Base-by-base conservation (phyloP, 257 asterid species). In the Solanum dulcamara region DNA sequence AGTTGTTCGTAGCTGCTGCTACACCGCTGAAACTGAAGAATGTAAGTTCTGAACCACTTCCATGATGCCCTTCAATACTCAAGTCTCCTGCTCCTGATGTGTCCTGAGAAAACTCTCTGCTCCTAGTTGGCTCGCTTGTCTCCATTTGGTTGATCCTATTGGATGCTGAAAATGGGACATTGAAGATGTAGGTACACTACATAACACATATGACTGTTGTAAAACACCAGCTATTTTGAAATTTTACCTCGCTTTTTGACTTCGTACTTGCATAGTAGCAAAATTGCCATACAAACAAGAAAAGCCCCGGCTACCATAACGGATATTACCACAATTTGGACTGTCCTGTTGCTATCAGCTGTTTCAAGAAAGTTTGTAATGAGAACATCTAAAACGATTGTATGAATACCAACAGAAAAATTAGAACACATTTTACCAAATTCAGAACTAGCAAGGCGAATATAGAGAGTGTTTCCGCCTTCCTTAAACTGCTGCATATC, bases 1-100 rank as follows among this genome's bases (percentile, higher is more conserved):
- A 96, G 81, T 93, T 90, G 84, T 88, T 70, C 1, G 99, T 93
- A n/a, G 98, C 97, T n/a, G 88, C 88, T 57, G 89, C 93, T 42
- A 96, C 86, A 82, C 83, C 51, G 85, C 81, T 86, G 89, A 94
- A 93, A 84, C 85, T 91, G 92, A 85, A 91, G 89, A 92, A 85
- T 14, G 92, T 72, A 24, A 93, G 86, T 67, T 92, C 99, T 24
- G 90, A 72, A 62, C 95, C 93, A 64, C 85, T 88, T 62, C 92
- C 88, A 87, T 87, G 92, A 71, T 88, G 94, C 85, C 89, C 90
- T 85, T 92, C 96, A 24, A 42, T 86, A 10, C 80, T 84, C 48
- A 87, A 38, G 46, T 91, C 94, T 42, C 88, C 86, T 4, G 88
- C 85, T 59, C 87, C 92, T 1, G 94, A 91, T 20, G 85, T 79